Base-by-base conservation (phyloP, 352 stramenopile species). In the Porosira glacialis region DNA sequence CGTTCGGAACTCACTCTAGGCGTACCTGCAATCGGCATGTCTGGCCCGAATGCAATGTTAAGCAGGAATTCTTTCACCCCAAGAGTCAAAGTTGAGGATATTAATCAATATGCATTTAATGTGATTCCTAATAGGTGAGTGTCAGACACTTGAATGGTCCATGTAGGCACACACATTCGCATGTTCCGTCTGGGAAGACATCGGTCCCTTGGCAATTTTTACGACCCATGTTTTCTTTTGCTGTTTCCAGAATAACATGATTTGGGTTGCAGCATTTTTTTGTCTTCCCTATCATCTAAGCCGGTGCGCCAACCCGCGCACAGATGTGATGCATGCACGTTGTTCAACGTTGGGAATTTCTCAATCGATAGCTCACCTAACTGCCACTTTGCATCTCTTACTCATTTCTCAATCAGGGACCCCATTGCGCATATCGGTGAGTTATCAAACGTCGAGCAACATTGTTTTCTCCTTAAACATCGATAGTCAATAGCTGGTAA, bases 391-490 rank as follows among this genome's bases (percentile, higher is more conserved):
- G 8, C 15, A 15, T 15, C 15, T 15, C 33, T 15, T 41, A 41
- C 33, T 15, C 33, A 55, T 38, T 3, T 35, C 26, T 55, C 38
- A 7, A 55, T 17, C 24, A 36, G 19, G 22, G 10, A 11, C 7
- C 33, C 26, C 21, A 19, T 6, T 2, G 13, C 5, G 3, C 17
- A 21, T 4, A 33, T 8, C 31, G 3, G 11, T 24, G n/a, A 10
- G 5, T 22, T 28, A 55, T 24, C 3, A 87, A 15, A 36, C 74
- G 45, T 50, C 89, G 11, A 73, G 89, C 45, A 73, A 55, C 15
- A 74, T 78, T 43, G 80, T 71, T 2, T 87, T 89, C 45, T 89
- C 89, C 65, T 49, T 89, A 22, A 60, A 89, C 38, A 82, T 82
- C 43, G 39, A 64, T 27, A 61, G 71, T 51, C 82, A 91, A n/a